phyloP scores from a whole-genome alignment of 2,329 filamentous ascomycete genomes.

The Pleoardoris graminearum region DNA sequence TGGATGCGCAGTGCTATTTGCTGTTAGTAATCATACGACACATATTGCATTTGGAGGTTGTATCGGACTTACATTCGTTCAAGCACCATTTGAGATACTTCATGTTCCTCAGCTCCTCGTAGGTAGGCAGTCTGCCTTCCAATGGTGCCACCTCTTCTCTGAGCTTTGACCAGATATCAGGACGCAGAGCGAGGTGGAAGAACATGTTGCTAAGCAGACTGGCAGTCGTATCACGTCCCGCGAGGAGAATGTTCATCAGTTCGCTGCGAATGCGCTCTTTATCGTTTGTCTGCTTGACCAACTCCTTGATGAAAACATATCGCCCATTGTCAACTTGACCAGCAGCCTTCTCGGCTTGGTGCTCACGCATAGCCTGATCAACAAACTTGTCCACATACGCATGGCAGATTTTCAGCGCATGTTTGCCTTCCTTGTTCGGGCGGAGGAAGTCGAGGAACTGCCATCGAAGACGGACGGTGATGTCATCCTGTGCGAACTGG shows the following conservation, averaged over 20 bases:
- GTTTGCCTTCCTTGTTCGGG: slow-evolving; percentile 39
- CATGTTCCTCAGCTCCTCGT: slow-evolving; percentile 62
- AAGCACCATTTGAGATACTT: slow-evolving; percentile 63
- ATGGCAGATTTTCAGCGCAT: slow-evolving; percentile 48
- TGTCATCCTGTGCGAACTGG: slow-evolving; percentile 46
- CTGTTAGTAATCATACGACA: slow-evolving; percentile 6
- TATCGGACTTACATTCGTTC: slow-evolving; percentile 56
- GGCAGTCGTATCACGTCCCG: slow-evolving; percentile 82
- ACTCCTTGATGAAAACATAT: slow-evolving; percentile 66
- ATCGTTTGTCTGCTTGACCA: slow-evolving; percentile 72
- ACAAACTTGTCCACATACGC: slow-evolving; percentile 52
- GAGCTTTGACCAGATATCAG: slow-evolving; percentile 66
- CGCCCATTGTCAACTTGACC: slow-evolving; percentile 15
- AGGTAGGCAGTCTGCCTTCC: slow-evolving; percentile 51
- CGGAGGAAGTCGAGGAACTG: slow-evolving; percentile 42
- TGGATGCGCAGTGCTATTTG: slow-evolving; percentile 54
- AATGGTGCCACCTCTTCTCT: slow-evolving; percentile 64
- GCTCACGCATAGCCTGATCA: slow-evolving; percentile 46
- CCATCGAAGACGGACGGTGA: slow-evolving; percentile 43
- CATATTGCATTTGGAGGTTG: neutral
- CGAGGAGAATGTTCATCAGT: slow-evolving; percentile 70
- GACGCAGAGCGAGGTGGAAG: slow-evolving; percentile 69
- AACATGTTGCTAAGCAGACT: slow-evolving; percentile 72
- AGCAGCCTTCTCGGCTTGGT: slow-evolving; percentile 36
- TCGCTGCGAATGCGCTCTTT: slow-evolving; percentile 74